phyloP scores from a whole-genome alignment of 2,329 filamentous ascomycete species.

The Ophiostoma triangulosporum region DNA sequence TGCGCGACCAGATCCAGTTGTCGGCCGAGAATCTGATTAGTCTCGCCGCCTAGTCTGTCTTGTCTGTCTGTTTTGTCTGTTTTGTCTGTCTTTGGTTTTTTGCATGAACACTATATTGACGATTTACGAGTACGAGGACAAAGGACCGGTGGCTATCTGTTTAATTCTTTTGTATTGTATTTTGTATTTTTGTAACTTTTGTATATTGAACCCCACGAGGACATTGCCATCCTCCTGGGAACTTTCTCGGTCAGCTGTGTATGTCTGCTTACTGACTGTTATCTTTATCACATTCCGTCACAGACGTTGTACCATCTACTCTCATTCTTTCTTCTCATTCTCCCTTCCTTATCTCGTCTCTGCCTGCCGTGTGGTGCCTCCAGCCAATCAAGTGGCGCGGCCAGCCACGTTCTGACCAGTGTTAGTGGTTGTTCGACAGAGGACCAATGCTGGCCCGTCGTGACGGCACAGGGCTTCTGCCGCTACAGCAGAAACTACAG shows the following conservation, averaged over 20 bases:
- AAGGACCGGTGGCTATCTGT: too few species aligned
- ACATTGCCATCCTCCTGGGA: too few species aligned
- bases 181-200: not conserved
- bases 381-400: not conserved
- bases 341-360: not conserved
- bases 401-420: not conserved
- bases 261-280: too few species aligned
- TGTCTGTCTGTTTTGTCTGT: not conserved
- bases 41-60: not conserved
- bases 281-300: not conserved
- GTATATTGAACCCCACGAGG: too few species aligned
- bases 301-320: not conserved
- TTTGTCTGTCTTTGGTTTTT: not conserved
- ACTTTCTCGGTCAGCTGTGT: too few species aligned
- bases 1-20: conserved; percentile 25
- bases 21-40: conserved; percentile 11
- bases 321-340: not conserved
- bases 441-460: not conserved
- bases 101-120: not conserved
- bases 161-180: not conserved
- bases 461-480: not conserved
- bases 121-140: not conserved
- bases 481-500: not conserved
- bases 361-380: not conserved
- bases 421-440: not conserved